Percentiles rank a stretch among this genome's conserved stretches.
These are phyloP conservation scores for Plectranthus barbatus DNA, from an alignment of 257 asterid genomes.

Conservation along the genomic window DNA sequence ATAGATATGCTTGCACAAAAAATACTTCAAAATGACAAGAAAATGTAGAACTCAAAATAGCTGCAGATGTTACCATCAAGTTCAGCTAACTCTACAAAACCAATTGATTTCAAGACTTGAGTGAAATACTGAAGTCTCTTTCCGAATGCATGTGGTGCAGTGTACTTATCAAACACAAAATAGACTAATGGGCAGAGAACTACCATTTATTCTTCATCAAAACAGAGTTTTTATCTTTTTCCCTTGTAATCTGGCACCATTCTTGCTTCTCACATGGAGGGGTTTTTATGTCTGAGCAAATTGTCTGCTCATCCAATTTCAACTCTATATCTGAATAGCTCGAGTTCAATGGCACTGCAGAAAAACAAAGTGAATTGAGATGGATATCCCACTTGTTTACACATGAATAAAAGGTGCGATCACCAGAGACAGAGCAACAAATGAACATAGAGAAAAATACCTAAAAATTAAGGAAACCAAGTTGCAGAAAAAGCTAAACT, in stretches of 20 bases:
- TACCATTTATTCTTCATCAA: conserved; percentile 61
- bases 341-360: no score
- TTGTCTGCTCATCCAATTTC: conserved; percentile 37
- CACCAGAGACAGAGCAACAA: not conserved
- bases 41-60: no score
- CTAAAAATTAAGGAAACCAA: not conserved
- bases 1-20: no score
- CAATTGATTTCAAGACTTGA: no score
- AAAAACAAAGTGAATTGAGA: no score
- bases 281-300: conserved; percentile 45
- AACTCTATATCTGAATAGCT: conserved; percentile 65
- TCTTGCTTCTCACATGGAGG: conserved; percentile 42
- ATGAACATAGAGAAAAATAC: not conserved
- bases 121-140: no score
- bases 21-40: no score
- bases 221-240: conserved; percentile 62
- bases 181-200: not conserved
- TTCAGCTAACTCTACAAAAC: no score
- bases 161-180: not conserved
- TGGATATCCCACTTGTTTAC: not conserved
- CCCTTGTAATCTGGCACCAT: conserved; percentile 88
- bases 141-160: no score
- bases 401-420: not conserved
- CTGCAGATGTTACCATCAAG: no score
- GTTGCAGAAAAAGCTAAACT: not conserved